phyloP scores from a whole-genome alignment of 2,329 filamentous ascomycete genomes.

The Penicillium sp. region DNA sequence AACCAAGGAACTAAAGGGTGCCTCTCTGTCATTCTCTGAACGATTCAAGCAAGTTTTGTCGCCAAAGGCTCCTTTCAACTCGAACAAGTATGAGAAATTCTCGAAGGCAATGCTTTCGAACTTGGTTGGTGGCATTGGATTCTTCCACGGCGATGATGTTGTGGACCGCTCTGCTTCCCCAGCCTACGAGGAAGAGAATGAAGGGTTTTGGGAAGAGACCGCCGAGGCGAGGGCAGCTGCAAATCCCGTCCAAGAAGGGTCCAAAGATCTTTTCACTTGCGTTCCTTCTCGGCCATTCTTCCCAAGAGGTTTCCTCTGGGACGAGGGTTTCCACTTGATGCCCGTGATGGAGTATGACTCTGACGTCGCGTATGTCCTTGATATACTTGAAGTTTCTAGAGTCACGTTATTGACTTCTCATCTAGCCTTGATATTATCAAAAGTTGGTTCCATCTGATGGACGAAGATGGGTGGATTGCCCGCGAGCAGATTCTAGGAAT shows the following conservation, averaged over 20 bases:
- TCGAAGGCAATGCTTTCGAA: slow-evolving; percentile 91
- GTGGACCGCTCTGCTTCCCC: slow-evolving; percentile 87
- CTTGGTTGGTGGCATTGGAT: slow-evolving; percentile 86
- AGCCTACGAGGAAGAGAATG: slow-evolving; percentile 91
- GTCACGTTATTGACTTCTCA: slow-evolving; percentile 8
- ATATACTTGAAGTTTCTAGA: slow-evolving; percentile 8
- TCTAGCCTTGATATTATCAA: slow-evolving; percentile 70
- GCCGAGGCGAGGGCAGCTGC: slow-evolving; percentile 68
- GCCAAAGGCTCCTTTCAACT: slow-evolving; percentile 68
- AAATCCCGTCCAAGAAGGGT: slow-evolving; percentile 66
- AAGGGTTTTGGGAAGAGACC: slow-evolving; percentile 91
- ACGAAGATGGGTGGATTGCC: slow-evolving; percentile 95
- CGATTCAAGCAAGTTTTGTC: slow-evolving; percentile 68
- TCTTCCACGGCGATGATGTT: slow-evolving; percentile 83
- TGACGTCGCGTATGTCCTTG: slow-evolving; percentile 60
- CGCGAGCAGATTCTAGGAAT: slow-evolving; percentile 89
- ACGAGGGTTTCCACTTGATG: slow-evolving; percentile 92
- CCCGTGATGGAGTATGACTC: slow-evolving; percentile 92
- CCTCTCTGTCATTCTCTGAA: slow-evolving; percentile 63
- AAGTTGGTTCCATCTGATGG: slow-evolving; percentile 95
- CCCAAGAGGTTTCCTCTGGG: slow-evolving; percentile 93
- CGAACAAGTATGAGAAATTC: slow-evolving; percentile 68
- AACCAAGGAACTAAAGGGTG: slow-evolving; percentile 60
- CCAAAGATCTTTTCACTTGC: slow-evolving; percentile 82
- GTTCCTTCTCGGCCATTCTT: slow-evolving; percentile 94